Evolutionary conservation across 1,139 yeast species (phyloP).

Genomic region (Pneumocystis oryctolagi): DNA sequence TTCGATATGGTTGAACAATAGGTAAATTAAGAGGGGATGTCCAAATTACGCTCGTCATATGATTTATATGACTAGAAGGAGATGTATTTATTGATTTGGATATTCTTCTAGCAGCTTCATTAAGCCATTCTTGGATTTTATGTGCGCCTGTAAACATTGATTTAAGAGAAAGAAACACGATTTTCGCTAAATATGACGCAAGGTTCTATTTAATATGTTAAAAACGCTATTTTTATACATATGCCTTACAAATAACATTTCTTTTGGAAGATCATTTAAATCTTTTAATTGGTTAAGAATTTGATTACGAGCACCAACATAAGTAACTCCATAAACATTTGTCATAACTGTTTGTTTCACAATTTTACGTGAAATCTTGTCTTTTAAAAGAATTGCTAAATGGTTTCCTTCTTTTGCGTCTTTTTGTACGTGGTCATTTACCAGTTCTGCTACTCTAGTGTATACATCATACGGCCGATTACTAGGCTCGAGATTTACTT

Average conservation of each 20-base stretch:
- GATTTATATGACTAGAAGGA: constrained; percentile 25
- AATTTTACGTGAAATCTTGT: constrained; percentile 64
- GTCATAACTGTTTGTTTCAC: constrained; percentile 98
- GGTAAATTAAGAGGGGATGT: constrained; percentile 86
- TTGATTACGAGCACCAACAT: constrained; percentile 82
- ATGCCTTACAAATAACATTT: constrained; percentile 3
- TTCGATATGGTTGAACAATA: constrained; percentile 90
- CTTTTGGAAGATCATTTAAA: constrained; percentile 26
- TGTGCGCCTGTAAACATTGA: constrained; percentile 87
- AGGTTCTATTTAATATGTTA: constrained; percentile 17
- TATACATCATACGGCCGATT: constrained; percentile 88
- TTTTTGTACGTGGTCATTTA: constrained; percentile 35
- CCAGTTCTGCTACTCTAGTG: constrained; percentile 64
- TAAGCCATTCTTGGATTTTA: constrained; percentile 90
- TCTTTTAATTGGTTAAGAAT: constrained; percentile 36
- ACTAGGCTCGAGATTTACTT: constrained; percentile 72
- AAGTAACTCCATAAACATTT: constrained; percentile 94
- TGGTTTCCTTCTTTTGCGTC: constrained; percentile 46
- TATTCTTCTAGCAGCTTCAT: constrained; percentile 67
- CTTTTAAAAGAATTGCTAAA: constrained; percentile 40
- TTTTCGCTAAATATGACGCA: constrained; percentile 57
- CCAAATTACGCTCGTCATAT: constrained; percentile 88
- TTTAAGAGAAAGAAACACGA: constrained; percentile 71
- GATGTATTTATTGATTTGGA: constrained; percentile 36
- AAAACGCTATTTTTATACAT: not conserved